These are phyloP conservation scores for Aspergillus tanneri DNA, from an alignment of 2,329 filamentous ascomycete species.

Conservation along the genomic window DNA sequence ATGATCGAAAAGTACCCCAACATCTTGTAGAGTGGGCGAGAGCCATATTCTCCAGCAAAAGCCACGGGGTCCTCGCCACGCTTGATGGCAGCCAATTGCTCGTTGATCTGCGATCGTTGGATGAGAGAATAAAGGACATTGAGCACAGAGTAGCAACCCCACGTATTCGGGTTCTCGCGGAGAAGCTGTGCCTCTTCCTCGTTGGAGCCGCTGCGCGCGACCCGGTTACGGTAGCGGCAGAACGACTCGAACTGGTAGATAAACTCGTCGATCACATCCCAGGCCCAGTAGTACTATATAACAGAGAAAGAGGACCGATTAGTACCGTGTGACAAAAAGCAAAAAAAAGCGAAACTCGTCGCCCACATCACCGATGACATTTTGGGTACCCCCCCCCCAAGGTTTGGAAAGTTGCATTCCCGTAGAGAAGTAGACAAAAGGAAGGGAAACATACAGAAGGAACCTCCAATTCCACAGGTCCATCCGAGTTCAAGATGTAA, in stretches of 20 bases:
- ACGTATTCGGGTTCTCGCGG: conserved; percentile 96
- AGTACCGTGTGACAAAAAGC: conserved; percentile 8
- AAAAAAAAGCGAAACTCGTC: conserved; percentile 1
- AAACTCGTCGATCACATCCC: conserved; percentile 99
- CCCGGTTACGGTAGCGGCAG: conserved; percentile 90
- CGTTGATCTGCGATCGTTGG: conserved; percentile 95
- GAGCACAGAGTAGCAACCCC: conserved; percentile 98
- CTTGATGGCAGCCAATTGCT: conserved; percentile 94
- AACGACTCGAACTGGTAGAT: conserved; percentile 99
- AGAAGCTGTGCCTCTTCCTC: conserved; percentile 90
- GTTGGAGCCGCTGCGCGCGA: conserved; percentile 76
- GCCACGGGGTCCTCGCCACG: conserved; percentile 83
- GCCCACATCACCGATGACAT: conserved; percentile 8
- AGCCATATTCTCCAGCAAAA: conserved; percentile 93
- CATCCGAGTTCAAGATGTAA: conserved; percentile 98
- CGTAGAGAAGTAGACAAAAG: neutral
- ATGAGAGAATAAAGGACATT: conserved; percentile 99
- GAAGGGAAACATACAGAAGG: conserved; percentile 71
- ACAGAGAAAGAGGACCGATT: conserved; percentile 2
- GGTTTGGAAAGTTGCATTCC: conserved; percentile 1
- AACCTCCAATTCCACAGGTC: conserved; percentile 94
- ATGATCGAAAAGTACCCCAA: conserved; percentile 99
- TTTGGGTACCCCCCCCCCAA: neutral
- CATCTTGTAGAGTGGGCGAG: conserved; percentile 94
- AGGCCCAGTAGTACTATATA: conserved; percentile 93